Evolutionary conservation across 805 yeast genomes (phyloP).

Genomic region (Hanseniaspora nectarophila): DNA sequence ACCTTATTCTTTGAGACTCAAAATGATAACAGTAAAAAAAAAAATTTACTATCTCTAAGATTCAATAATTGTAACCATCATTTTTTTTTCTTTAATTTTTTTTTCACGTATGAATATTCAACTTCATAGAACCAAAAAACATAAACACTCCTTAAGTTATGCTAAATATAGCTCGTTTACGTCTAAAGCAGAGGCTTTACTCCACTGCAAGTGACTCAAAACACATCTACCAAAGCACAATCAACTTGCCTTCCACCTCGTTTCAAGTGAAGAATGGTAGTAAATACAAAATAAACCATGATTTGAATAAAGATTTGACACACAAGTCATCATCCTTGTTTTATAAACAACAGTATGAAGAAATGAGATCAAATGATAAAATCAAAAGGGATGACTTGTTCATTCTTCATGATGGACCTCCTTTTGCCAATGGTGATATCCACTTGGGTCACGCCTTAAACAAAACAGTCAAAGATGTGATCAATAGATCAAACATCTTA

Average conservation of each 20-base stretch:
- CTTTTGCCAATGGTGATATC: constrained; percentile 90
- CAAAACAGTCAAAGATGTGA: constrained; percentile 77
- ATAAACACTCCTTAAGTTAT: not conserved
- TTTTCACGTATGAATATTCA: no score
- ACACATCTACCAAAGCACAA: constrained; percentile 39
- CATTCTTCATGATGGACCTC: constrained; percentile 92
- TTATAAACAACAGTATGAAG: constrained; percentile 49
- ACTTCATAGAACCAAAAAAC: no score
- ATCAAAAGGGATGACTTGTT: constrained; percentile 34
- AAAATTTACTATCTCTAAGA: no score
- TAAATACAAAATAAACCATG: constrained; percentile 22
- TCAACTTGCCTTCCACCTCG: constrained; percentile 54
- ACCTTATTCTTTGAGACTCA: no score
- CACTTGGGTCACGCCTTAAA: constrained; percentile 90
- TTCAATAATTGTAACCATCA: no score
- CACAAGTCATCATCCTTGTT: constrained; percentile 47
- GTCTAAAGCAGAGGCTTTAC: not conserved
- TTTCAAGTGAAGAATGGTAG: constrained; percentile 49
- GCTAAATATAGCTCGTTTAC: not conserved
- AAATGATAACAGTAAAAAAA: no score
- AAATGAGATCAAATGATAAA: constrained; percentile 17
- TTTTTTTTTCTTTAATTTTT: no score
- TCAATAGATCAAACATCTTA: constrained; percentile 57
- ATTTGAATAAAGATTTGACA: constrained; percentile 23
- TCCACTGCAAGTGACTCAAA: constrained; percentile 5